Percentiles rank a stretch among this genome's conserved stretches.
Conservation (phyloP, 441 rosid species). For the Erodium moschatum region DNA sequence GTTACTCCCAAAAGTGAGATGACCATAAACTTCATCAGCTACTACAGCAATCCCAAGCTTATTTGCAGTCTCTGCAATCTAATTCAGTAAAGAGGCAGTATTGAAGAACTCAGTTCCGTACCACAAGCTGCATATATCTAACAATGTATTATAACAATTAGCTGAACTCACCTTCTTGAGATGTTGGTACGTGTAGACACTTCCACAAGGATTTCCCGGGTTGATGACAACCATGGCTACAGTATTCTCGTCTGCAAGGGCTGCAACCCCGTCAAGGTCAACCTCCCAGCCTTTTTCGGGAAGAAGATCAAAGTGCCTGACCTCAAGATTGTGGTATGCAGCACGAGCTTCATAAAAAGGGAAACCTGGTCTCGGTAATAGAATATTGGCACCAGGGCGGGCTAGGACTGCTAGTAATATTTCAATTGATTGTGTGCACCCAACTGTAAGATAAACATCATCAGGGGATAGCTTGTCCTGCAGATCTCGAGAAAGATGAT, state of each 20-base stretch:
- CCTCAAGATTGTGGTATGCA: slow-evolving; percentile 31
- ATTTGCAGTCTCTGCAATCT: slow-evolving; percentile 50
- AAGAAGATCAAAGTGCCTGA: slow-evolving; percentile 49
- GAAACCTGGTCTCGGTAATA: slow-evolving; percentile 51
- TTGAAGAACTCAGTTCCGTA: no score
- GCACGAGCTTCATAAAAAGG: slow-evolving; percentile 43
- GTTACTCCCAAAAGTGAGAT: slow-evolving; percentile 38
- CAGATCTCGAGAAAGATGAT: slow-evolving; percentile 40
- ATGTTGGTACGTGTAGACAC: slow-evolving; percentile 20
- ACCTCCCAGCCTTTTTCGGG: slow-evolving; percentile 57
- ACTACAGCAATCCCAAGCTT: slow-evolving; percentile 60
- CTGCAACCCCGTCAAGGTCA: slow-evolving; percentile 39
- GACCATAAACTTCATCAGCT: slow-evolving; percentile 56
- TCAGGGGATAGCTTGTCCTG: slow-evolving; percentile 44
- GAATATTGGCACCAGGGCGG: slow-evolving; percentile 42
- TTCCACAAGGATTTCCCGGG: slow-evolving; percentile 62
- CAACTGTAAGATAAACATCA: slow-evolving; percentile 43
- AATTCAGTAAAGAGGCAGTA: no score
- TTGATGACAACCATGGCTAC: slow-evolving; percentile 45
- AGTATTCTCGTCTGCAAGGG: slow-evolving; percentile 45
- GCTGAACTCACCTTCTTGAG: slow-evolving; percentile 34
- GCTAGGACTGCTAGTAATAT: slow-evolving; percentile 32
- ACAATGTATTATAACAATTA: no score
- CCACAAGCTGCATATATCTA: no score
- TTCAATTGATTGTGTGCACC: slow-evolving; percentile 47